Percentiles rank a stretch among this genome's conserved stretches.
Evolutionary conservation across 2,329 filamentous ascomycete genomes (phyloP).

Genomic region (Xylariaceae sp.): DNA sequence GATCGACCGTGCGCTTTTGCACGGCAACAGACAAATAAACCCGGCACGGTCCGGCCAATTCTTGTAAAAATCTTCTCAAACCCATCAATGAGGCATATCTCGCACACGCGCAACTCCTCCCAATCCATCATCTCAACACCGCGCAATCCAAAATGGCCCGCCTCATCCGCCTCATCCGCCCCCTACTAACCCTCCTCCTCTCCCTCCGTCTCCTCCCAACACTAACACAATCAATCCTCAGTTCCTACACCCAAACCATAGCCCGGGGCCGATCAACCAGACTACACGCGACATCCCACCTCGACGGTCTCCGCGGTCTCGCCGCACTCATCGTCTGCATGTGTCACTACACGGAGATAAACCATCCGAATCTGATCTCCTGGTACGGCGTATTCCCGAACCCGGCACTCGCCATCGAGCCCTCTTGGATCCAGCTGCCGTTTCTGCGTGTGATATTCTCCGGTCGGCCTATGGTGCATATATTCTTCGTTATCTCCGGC

Average conservation of each 20-base stretch:
- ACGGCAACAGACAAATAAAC: too few relatives aligned
- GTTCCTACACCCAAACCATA: neutral
- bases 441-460: constrained; percentile 41
- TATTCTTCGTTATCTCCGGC: constrained; percentile 49
- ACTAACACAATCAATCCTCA: neutral
- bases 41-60: too few relatives aligned
- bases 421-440: constrained; percentile 39
- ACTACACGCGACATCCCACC: constrained; percentile 41
- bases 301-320: constrained; percentile 46
- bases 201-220: neutral
- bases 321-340: constrained; percentile 45
- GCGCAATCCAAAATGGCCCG: neutral
- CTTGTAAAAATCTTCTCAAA: too few relatives aligned
- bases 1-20: too few relatives aligned
- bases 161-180: neutral
- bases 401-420: neutral
- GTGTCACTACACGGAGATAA: constrained; percentile 43
- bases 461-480: constrained; percentile 44
- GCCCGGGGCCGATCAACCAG: neutral
- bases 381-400: constrained; percentile 32
- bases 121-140: neutral
- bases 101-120: too few relatives aligned
- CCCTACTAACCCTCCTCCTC: neutral
- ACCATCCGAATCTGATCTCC: constrained; percentile 33
- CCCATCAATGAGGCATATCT: too few relatives aligned